phyloP scores from a whole-genome alignment of 495 filamentous ascomycete genomes.

The Penicillium angulare region DNA sequence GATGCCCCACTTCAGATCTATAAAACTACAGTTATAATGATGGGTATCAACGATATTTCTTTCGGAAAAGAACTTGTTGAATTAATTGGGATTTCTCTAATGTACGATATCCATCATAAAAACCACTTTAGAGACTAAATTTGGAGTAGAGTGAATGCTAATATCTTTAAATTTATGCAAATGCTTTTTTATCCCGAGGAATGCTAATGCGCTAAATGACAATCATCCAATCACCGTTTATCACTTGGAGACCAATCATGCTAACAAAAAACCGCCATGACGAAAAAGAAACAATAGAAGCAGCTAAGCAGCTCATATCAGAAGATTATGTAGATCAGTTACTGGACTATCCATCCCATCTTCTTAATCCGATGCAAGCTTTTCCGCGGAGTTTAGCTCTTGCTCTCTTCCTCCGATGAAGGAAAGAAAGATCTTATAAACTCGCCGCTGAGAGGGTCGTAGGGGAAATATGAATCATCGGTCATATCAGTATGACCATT shows the following conservation, averaged over 20 bases:
- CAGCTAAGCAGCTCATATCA: background rate
- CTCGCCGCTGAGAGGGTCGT: conserved; percentile 43
- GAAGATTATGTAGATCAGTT: background rate
- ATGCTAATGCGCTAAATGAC: conserved; percentile 5
- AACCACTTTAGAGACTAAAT: background rate
- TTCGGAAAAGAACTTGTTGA: too few species aligned
- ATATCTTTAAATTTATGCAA: background rate
- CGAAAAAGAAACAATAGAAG: background rate
- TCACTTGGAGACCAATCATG: background rate
- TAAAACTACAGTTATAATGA: too few species aligned
- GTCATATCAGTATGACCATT: conserved; percentile 7
- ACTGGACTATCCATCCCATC: too few species aligned
- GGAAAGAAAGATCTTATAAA: conserved; percentile 48
- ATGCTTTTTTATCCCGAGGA: background rate
- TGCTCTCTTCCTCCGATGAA: conserved; percentile 11
- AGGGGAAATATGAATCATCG: conserved; percentile 37
- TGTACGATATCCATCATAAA: too few species aligned
- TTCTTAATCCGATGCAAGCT: too few species aligned
- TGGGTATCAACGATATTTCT: too few species aligned
- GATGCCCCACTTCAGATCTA: too few species aligned
- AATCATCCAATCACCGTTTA: background rate
- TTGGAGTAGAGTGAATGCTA: too few species aligned
- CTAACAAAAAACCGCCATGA: background rate
- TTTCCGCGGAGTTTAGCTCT: background rate
- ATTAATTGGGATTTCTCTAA: too few species aligned